These are phyloP conservation scores for Ormosia semicastrata DNA, from an alignment of 306 rosid genomes.

Conservation along the genomic window DNA sequence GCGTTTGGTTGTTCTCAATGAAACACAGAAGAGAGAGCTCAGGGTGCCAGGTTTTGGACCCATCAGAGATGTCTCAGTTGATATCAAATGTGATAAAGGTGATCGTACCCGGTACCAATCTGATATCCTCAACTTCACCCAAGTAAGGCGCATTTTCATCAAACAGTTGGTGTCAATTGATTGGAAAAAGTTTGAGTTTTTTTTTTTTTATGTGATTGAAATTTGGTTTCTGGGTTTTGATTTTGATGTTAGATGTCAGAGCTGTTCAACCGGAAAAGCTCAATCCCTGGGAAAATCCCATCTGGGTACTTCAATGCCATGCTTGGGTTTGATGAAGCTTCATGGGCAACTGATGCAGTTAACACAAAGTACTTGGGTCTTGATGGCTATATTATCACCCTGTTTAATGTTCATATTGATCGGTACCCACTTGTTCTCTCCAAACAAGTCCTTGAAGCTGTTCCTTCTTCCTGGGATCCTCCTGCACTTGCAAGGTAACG, in stretches of 20 bases:
- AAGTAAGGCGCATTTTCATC: slow-evolving; percentile 38
- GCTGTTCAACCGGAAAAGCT: slow-evolving; percentile 51
- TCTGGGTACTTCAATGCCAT: slow-evolving; percentile 65
- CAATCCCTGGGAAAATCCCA: slow-evolving; percentile 76
- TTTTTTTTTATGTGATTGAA: neutral
- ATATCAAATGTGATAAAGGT: slow-evolving; percentile 86
- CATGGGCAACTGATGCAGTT: slow-evolving; percentile 74
- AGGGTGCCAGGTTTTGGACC: slow-evolving; percentile 59
- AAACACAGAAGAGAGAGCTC: slow-evolving; percentile 38
- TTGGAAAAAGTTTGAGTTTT: neutral
- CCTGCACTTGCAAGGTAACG: slow-evolving; percentile 77
- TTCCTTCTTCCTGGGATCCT: slow-evolving; percentile 92
- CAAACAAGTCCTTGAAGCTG: slow-evolving; percentile 48
- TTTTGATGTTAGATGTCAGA: slow-evolving; percentile 71
- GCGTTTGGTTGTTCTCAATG: slow-evolving; percentile 56
- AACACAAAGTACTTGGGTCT: slow-evolving; percentile 62
- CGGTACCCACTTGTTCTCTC: slow-evolving; percentile 70
- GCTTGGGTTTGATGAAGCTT: slow-evolving; percentile 67
- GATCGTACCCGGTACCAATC: slow-evolving; percentile 73
- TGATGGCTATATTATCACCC: slow-evolving; percentile 56
- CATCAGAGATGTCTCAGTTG: slow-evolving; percentile 51
- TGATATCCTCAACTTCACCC: slow-evolving; percentile 66
- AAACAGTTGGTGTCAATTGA: neutral
- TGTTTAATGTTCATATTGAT: slow-evolving; percentile 64
- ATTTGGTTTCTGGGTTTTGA: neutral